Evolutionary conservation across 1,284 basidiomycete species (phyloP), one percentile per base, ranked within the genome.

Genomic region (Violaceomyces palustris): DNA sequence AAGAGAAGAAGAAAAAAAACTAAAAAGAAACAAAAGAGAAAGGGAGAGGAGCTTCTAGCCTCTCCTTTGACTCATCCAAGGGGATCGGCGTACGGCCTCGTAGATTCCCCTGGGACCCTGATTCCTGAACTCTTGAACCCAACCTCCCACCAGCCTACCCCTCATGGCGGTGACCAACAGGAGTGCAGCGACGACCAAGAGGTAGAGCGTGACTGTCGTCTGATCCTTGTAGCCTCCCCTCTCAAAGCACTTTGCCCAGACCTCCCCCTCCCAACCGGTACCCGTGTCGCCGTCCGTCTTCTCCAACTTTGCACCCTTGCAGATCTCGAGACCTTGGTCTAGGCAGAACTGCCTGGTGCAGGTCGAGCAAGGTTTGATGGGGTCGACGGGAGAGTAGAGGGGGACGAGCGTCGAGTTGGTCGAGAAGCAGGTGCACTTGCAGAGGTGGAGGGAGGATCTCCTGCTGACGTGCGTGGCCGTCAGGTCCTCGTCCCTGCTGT

Each of bases 341-440:
- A 74, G 45, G 32, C 72, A 74, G 46, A 74, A 73, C 42, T 73
- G 62, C 8, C 67, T 61, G 9, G 71, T 72, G 43, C 72, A 74
- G 1, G 64, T 63, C n/a, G 38, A 39, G 46, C 71, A 74, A 17
- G 70, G 63, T 18, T 69, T 65, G n/a, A 51, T 19, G 1, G 57
- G 42, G 25, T 65, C 59, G 11, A 30, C 10, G 19, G 70, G 56
- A 6, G 54, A 35, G 28, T 64, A 69, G 17, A 74, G 50, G 0
- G 72, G 71, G 0, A 74, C 60, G 21, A 74, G 53, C 2, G 72
- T 73, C 6, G 68, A 67, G 39, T 74, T 74, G 35, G 68, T 72
- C 23, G 53, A 49, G 53, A 72, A 74, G 38, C 72, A 74, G 17
- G 69, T 74, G 53, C 71, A 74, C 32, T 72, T 71, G 66, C 70